Conservation (phyloP, 2,329 filamentous ascomycete genomes). For the Alternaria viburni region DNA sequence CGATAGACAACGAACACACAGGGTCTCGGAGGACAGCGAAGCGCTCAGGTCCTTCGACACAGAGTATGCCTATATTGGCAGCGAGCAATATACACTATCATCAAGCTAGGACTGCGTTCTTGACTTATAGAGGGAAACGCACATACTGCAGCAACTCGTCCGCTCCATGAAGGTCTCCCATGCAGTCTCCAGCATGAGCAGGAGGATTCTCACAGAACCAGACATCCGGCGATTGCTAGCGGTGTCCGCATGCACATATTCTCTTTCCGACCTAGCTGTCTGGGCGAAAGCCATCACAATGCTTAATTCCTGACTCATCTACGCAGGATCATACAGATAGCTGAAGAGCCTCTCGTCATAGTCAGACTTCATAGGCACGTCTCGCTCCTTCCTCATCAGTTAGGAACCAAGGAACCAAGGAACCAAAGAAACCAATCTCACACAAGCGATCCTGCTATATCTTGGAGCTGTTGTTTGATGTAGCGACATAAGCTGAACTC, state of each 20-base stretch:
- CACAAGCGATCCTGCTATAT: background rate
- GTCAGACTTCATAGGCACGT: background rate
- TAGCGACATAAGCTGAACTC: background rate
- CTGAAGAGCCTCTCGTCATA: background rate
- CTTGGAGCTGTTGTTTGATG: background rate
- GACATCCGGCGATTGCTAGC: background rate
- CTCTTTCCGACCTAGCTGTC: background rate
- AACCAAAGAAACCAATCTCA: background rate
- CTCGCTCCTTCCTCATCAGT: background rate
- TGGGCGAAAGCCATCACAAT: background rate
- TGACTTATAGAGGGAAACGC: background rate
- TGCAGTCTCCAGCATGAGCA: background rate
- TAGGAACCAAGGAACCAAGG: background rate
- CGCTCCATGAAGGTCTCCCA: background rate
- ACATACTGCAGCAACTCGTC: background rate
- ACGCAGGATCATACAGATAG: background rate
- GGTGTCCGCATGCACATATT: background rate
- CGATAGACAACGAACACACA: conserved; percentile 12
- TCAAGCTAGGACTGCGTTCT: background rate
- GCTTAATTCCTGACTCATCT: background rate
- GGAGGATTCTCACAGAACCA: background rate
- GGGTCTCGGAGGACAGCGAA: background rate
- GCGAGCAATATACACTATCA: background rate
- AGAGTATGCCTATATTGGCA: background rate
- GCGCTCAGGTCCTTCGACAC: background rate